A percentile compares a stretch with the other conserved stretches of the same genome.
Evolutionary conservation across 208 protist species (phyloP).

Genomic region (Novymonas esmeraldas): DNA sequence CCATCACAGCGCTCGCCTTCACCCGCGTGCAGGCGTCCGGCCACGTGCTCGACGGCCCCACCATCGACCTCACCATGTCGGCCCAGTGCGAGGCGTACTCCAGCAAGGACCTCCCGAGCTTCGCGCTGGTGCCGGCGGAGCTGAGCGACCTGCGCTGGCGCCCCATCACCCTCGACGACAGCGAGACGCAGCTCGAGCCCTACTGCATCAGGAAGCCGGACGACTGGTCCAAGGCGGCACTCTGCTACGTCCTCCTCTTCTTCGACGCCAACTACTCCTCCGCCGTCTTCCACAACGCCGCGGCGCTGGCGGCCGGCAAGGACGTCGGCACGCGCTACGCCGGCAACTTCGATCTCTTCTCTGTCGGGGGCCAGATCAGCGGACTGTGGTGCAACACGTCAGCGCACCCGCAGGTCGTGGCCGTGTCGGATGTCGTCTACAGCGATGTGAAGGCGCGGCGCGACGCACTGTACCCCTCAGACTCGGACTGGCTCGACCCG

Average conservation of each 20-base stretch:
- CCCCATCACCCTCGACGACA: conserved; percentile 62
- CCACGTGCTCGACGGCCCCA: conserved; percentile 54
- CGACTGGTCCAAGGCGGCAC: conserved; percentile 3
- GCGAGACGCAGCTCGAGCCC: conserved; percentile 34
- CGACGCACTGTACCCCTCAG: conserved; percentile 35
- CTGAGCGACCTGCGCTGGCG: conserved; percentile 82
- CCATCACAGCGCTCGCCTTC: conserved; percentile 72
- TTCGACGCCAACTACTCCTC: conserved; percentile 78
- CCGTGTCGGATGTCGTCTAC: conserved; percentile 51
- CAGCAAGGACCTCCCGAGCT: conserved; percentile 51
- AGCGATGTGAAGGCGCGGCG: conserved; percentile 26
- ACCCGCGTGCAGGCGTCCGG: conserved; percentile 62
- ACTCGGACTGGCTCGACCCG: conserved; percentile 42
- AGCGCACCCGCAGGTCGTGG: conserved; percentile 53
- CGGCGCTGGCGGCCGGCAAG: conserved; percentile 22
- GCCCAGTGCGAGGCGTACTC: conserved; percentile 48
- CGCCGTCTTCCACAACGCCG: conserved; percentile 57
- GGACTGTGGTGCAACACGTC: conserved; percentile 51
- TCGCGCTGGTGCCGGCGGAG: conserved; percentile 62
- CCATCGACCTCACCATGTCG: conserved; percentile 64
- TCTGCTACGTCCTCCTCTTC: conserved; percentile 74
- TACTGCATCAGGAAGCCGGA: conserved; percentile 41
- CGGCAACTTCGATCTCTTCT: conserved; percentile 62
- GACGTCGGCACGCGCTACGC: conserved; percentile 60
- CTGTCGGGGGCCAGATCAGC: conserved; percentile 15